A percentile compares a stretch with the other conserved stretches of the same genome.
These are phyloP conservation scores for Kwoniella shandongensis DNA, from an alignment of 768 basidiomycete genomes.

Conservation along the genomic window DNA sequence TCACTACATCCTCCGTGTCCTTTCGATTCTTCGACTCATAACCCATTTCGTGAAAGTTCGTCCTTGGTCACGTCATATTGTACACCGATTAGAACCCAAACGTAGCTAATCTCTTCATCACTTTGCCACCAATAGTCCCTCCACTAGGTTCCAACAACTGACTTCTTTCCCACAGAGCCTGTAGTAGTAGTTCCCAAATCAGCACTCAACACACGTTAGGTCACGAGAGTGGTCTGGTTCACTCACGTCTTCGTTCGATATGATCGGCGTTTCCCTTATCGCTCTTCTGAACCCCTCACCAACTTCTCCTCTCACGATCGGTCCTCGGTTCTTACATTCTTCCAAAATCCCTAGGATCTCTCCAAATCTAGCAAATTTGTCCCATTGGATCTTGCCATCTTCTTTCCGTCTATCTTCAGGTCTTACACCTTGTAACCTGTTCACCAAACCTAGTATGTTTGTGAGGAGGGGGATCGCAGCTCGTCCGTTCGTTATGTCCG, in stretches of 20 bases:
- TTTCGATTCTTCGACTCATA: too few species aligned
- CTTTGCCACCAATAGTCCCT: slow-evolving; percentile 17
- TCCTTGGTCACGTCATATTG: background rate
- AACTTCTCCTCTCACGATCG: slow-evolving; percentile 25
- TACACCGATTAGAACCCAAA: slow-evolving; percentile 12
- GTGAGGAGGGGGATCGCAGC: slow-evolving; percentile 81
- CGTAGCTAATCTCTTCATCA: slow-evolving; percentile 15
- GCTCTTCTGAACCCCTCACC: slow-evolving; percentile 27
- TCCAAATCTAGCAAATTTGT: slow-evolving; percentile 90
- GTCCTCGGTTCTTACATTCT: slow-evolving; percentile 68
- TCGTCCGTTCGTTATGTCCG: slow-evolving; percentile 65
- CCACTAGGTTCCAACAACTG: slow-evolving; percentile 22
- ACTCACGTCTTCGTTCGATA: slow-evolving; percentile 49
- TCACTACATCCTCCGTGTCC: too few species aligned
- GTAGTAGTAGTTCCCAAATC: too few species aligned
- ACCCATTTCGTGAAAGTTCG: background rate
- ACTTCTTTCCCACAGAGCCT: slow-evolving; percentile 20
- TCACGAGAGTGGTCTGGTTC: too few species aligned
- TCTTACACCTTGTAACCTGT: slow-evolving; percentile 76
- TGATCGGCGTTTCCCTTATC: slow-evolving; percentile 42
- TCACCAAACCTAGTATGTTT: slow-evolving; percentile 83
- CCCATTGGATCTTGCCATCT: slow-evolving; percentile 82
- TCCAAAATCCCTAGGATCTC: slow-evolving; percentile 75
- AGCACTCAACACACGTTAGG: too few species aligned
- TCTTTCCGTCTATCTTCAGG: slow-evolving; percentile 68